Conservation (phyloP, 2,329 filamentous ascomycete genomes). For the Aspergillus awamori region DNA sequence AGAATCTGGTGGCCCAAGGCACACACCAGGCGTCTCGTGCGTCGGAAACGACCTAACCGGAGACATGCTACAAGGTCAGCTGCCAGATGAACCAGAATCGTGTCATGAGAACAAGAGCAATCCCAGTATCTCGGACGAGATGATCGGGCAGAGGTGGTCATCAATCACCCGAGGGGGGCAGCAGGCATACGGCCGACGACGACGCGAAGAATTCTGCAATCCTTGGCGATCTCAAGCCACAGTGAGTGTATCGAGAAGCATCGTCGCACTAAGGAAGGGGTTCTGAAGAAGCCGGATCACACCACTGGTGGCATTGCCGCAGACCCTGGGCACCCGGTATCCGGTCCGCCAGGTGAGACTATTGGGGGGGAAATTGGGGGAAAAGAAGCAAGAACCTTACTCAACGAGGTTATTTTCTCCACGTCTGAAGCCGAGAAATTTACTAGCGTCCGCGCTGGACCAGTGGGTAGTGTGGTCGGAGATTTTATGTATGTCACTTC, state of each 20-base stretch:
- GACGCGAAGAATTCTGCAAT: not conserved
- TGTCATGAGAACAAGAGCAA: slow-evolving; percentile 3
- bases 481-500: slow-evolving; percentile 6
- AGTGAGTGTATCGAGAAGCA: not conserved
- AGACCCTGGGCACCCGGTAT: slow-evolving; percentile 19
- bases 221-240: slow-evolving; percentile 2
- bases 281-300: slow-evolving; percentile 21
- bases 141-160: not conserved
- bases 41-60: slow-evolving; percentile 4
- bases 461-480: slow-evolving; percentile 3
- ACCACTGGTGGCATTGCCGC: slow-evolving; percentile 20
- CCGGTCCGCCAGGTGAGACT: slow-evolving; percentile 15
- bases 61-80: slow-evolving; percentile 6
- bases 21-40: slow-evolving; percentile 1
- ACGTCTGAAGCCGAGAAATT: slow-evolving; percentile 8
- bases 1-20: not conserved
- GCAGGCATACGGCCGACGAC: not conserved
- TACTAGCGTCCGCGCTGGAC: slow-evolving; percentile 10
- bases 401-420: slow-evolving; percentile 16
- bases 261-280: slow-evolving; percentile 5
- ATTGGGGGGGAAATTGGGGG: not conserved
- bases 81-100: not conserved
- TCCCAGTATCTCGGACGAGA: slow-evolving; percentile 3
- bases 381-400: slow-evolving; percentile 11
- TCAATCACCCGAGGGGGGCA: not conserved